Conservation (phyloP, 257 asterid species). For the Ophiorrhiza pumila region DNA sequence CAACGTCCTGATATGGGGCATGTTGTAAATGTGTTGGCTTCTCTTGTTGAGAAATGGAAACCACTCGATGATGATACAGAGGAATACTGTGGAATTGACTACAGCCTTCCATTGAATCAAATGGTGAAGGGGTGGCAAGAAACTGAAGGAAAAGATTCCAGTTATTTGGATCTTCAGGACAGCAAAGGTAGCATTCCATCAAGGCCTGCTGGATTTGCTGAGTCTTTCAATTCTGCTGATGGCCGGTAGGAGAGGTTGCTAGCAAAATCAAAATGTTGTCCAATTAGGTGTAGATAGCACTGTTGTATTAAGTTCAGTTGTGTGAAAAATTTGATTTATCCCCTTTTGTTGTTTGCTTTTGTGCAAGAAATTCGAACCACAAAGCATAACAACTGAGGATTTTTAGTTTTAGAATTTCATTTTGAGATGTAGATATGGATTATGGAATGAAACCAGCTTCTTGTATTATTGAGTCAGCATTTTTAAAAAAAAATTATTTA, state of each 20-base stretch:
- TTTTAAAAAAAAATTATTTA: too few relatives aligned
- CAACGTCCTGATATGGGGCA: conserved; percentile 95
- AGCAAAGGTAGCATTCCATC: conserved; percentile 88
- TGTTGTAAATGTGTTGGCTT: conserved; percentile 61
- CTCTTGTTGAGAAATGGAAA: conserved; percentile 84
- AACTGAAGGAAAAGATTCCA: conserved; percentile 59
- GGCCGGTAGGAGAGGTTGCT: conserved; percentile 45
- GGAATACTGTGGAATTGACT: conserved; percentile 82
- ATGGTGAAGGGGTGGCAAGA: conserved; percentile 97
- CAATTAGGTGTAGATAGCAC: conserved; percentile 15
- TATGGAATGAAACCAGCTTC: background rate
- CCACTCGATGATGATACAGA: conserved; percentile 62
- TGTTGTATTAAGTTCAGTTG: background rate
- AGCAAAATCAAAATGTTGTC: background rate
- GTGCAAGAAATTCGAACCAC: background rate
- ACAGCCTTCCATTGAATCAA: conserved; percentile 86
- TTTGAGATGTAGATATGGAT: background rate
- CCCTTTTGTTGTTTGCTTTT: background rate
- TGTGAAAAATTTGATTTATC: conserved; percentile 10
- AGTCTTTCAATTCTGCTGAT: conserved; percentile 81
- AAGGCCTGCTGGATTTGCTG: conserved; percentile 85
- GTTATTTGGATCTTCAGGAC: conserved; percentile 64
- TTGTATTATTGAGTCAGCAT: too few relatives aligned
- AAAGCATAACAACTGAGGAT: background rate
- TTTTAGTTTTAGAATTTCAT: conserved; percentile 8